Evolutionary conservation across 2,329 filamentous ascomycete species (phyloP), one percentile per base, ranked within the genome.

Genomic region (Bipolaris victoriae): DNA sequence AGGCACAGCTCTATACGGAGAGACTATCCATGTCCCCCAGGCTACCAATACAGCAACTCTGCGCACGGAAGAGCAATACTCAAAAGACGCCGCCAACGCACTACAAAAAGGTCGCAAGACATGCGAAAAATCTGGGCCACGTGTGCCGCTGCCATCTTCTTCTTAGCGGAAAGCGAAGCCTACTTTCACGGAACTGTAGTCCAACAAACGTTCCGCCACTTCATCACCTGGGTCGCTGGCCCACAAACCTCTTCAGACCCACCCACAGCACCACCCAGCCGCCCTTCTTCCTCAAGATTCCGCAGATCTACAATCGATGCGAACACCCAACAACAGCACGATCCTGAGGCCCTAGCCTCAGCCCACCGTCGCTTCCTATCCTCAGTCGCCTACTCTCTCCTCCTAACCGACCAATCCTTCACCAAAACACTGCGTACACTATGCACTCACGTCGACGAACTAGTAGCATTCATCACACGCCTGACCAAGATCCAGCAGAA

Each of bases 181-280:
- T 98, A 96, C 68, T 87, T 98, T 43, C 94, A 97, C 74, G 91
- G 90, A 1, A 92, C 97, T 70, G 88, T 98, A 6, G 88, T 97
- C 13, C 86, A 88, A 58, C 88, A 88, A 31, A 88, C 91, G 1
- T 97, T 92, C 86, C 84, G 88, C 15, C 87, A 90, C 49, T 93
- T 98, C 66, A 85, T 90, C 51, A 75, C 77, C 13, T 97, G 93
- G 92, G 80, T 96, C 16, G 81, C 82, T 26, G 65, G 66, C 9
- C 60, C 65, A 7, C 55, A 61, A 20, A 31, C 35, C 9, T 46
- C 22, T 15, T 37, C 43, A 18, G 61, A 57, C 16, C 45, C 52
- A 13, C 46, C 44, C 5, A 47, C 41, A 16, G 57, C 56, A 54
- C 58, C 53, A 11, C 49, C 55, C 31, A 58, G 51, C 9, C 50